These are phyloP conservation scores for Claviceps sp. DNA, from an alignment of 2,329 filamentous ascomycete genomes.

Conservation along the genomic window DNA sequence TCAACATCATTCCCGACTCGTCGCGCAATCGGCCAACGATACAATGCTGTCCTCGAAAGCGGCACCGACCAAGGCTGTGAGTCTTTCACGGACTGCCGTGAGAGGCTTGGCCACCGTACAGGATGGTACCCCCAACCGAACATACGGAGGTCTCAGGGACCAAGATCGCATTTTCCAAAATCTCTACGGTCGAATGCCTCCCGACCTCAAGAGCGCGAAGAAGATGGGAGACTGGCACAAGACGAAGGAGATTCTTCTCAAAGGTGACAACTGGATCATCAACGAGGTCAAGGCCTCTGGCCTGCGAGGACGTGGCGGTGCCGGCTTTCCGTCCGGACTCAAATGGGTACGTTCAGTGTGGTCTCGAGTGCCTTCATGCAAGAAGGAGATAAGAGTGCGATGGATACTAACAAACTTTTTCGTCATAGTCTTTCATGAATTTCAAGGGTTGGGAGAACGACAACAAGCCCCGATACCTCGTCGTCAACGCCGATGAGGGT, in stretches of 20 bases:
- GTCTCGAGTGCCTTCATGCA: background rate
- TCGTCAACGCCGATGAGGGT: slow-evolving; percentile 97
- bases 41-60: slow-evolving; percentile 33
- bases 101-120: slow-evolving; percentile 73
- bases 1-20: slow-evolving; percentile 10
- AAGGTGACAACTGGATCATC: slow-evolving; percentile 98
- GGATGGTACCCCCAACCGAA: slow-evolving; percentile 55
- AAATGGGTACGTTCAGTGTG: slow-evolving; percentile 69
- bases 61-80: slow-evolving; percentile 25
- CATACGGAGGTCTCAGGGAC: slow-evolving; percentile 80
- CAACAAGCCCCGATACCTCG: slow-evolving; percentile 84
- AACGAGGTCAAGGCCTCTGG: slow-evolving; percentile 94
- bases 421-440: slow-evolving; percentile 92
- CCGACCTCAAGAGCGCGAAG: slow-evolving; percentile 85
- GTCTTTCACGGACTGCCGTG: slow-evolving; percentile 30
- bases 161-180: slow-evolving; percentile 99
- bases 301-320: slow-evolving; percentile 87
- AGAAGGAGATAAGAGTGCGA: background rate
- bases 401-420: background rate
- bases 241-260: slow-evolving; percentile 95
- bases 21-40: slow-evolving; percentile 17
- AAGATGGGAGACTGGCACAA: slow-evolving; percentile 99
- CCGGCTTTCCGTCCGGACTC: slow-evolving; percentile 92
- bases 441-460: slow-evolving; percentile 99
- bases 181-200: slow-evolving; percentile 83